Conservation (phyloP, 208 protist genomes). For the Acanthamoeba castellanii region DNA sequence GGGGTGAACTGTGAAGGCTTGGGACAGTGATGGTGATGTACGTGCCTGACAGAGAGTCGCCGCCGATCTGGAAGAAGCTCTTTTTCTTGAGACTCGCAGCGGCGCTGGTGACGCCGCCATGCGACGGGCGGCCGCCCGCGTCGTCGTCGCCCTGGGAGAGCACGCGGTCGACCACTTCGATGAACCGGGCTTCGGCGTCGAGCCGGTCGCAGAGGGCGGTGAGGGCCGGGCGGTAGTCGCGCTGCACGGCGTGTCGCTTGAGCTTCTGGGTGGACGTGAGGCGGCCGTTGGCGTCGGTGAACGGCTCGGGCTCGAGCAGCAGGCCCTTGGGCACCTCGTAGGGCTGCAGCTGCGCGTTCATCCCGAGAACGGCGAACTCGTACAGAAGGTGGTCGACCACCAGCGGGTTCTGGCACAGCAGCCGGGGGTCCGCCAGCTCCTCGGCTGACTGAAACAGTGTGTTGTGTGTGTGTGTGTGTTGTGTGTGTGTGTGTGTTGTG, state of each 20-base stretch:
- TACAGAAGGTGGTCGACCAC: neutral
- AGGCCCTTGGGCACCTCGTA: constrained; percentile 62
- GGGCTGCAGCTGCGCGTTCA: constrained; percentile 15
- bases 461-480: too few relatives aligned
- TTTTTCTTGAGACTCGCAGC: neutral
- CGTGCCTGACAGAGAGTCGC: constrained; percentile 27
- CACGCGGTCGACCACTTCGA: neutral
- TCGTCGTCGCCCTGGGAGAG: neutral
- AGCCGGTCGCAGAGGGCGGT: neutral
- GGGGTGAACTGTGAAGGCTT: neutral
- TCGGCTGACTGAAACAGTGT: neutral
- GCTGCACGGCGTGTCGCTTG: constrained; percentile 13
- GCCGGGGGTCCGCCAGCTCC: neutral
- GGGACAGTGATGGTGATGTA: too few relatives aligned
- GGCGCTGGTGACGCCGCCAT: neutral
- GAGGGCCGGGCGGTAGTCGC: neutral
- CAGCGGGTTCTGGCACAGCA: neutral
- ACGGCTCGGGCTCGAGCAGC: constrained; percentile 15
- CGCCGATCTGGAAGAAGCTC: constrained; percentile 58
- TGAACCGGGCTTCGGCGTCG: constrained; percentile 27
- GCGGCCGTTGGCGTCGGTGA: constrained; percentile 22
- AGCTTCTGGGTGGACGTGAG: constrained; percentile 62
- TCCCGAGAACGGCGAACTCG: neutral
- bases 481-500: too few relatives aligned
- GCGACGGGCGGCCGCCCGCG: too few relatives aligned